Conservation (phyloP, 2,329 filamentous ascomycete species). For the Periconia sp. region DNA sequence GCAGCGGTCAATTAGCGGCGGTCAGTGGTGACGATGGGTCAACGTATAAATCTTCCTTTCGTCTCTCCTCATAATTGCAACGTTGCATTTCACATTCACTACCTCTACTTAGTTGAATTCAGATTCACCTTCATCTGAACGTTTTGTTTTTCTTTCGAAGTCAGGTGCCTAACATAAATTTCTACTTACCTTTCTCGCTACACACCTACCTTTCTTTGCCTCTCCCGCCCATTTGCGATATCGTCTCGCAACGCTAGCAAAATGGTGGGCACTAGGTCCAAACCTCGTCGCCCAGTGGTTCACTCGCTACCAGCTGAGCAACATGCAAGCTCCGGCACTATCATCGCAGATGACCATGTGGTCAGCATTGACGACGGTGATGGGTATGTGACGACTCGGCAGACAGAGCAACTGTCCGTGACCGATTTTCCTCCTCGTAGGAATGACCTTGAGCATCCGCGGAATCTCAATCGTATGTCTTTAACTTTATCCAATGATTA, state of each 20-base stretch:
- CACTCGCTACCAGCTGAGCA: background rate
- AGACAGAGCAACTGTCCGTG: too few species aligned
- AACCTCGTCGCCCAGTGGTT: background rate
- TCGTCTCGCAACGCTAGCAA: slow-evolving; percentile 6
- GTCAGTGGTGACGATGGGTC: background rate
- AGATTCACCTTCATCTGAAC: too few species aligned
- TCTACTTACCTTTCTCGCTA: slow-evolving; percentile 3
- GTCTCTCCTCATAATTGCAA: background rate
- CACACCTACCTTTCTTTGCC: slow-evolving; percentile 1
- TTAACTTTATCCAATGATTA: too few species aligned
- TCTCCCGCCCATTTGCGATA: background rate
- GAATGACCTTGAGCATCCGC: too few species aligned
- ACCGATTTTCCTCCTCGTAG: too few species aligned
- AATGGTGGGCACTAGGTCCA: slow-evolving; percentile 8
- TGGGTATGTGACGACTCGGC: slow-evolving; percentile 2
- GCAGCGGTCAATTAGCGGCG: background rate
- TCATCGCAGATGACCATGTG: slow-evolving; percentile 6
- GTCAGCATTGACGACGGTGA: background rate
- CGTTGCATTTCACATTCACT: background rate
- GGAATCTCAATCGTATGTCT: too few species aligned
- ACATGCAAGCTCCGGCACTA: slow-evolving; percentile 7
- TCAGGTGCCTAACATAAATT: too few species aligned
- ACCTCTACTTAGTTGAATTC: background rate
- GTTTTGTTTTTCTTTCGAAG: too few species aligned
- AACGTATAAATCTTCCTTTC: background rate